These are phyloP conservation scores for Ophiorrhiza pumila DNA, from an alignment of 257 asterid species.

Conservation along the genomic window DNA sequence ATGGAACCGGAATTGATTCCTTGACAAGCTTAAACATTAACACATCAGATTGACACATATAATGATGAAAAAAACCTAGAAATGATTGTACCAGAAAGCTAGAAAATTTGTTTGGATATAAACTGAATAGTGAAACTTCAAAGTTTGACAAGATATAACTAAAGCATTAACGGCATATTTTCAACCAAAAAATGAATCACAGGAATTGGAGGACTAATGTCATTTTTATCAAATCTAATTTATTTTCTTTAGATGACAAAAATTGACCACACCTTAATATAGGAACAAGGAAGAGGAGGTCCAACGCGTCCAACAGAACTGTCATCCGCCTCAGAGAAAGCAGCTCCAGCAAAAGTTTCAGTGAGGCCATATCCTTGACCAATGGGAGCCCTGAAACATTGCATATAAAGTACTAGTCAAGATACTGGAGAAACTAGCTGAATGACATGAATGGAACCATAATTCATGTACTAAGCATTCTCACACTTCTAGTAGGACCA, in stretches of 20 bases:
- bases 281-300: conserved; percentile 92
- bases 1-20: background rate
- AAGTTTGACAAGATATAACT: background rate
- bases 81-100: background rate
- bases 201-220: background rate
- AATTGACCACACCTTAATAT: conserved; percentile 59
- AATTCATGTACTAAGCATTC: background rate
- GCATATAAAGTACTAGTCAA: conserved; percentile 11
- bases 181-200: background rate
- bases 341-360: conserved; percentile 92
- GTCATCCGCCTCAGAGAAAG: conserved; percentile 87
- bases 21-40: background rate
- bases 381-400: conserved; percentile 67
- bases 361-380: conserved; percentile 97
- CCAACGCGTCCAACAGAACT: conserved; percentile 89
- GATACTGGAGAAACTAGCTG: conserved; percentile 7
- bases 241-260: background rate
- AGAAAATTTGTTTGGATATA: background rate
- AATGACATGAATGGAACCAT: background rate
- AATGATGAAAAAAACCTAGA: background rate
- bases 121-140: background rate
- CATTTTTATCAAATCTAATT: background rate
- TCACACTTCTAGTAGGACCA: background rate
- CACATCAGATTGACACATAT: background rate
- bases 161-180: background rate